phyloP scores from a whole-genome alignment of 208 protist species.

The Leishmania mexicana region DNA sequence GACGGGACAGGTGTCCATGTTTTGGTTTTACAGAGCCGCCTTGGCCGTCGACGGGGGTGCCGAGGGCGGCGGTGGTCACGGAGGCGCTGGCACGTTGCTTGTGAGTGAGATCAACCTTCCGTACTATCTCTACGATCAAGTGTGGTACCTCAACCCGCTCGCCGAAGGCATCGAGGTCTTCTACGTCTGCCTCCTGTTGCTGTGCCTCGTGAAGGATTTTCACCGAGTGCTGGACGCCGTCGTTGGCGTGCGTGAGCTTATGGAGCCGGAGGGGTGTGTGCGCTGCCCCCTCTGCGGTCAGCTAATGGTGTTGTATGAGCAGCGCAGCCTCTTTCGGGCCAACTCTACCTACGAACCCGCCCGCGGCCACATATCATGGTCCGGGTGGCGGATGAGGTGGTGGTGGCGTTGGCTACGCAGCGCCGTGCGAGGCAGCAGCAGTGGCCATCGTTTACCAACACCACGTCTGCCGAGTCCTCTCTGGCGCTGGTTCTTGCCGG shows the following conservation, averaged over 20 bases:
- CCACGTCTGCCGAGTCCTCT: conserved; percentile 19
- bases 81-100: conserved; percentile 6
- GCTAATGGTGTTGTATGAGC: conserved; percentile 33
- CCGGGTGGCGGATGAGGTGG: conserved; percentile 21
- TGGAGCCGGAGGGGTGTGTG: conserved; percentile 54
- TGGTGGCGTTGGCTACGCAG: conserved; percentile 29
- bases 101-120: conserved; percentile 27
- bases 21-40: conserved; percentile 43
- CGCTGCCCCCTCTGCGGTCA: conserved; percentile 67
- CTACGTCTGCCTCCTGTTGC: conserved; percentile 17
- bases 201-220: conserved; percentile 30
- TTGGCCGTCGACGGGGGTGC: conserved; percentile 11
- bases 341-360: conserved; percentile 10
- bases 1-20: conserved; percentile 33
- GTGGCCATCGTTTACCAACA: conserved; percentile 10
- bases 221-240: conserved; percentile 19
- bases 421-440: conserved; percentile 21
- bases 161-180: conserved; percentile 13
- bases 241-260: conserved; percentile 51
- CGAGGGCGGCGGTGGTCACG: neutral
- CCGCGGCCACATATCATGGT: conserved; percentile 9
- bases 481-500: conserved; percentile 28
- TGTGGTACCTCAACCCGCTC: conserved; percentile 29
- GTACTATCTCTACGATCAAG: conserved; percentile 37
- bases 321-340: conserved; percentile 18